Evolutionary conservation across 331 rosid species (phyloP).

Genomic region (Pyrus hybrid): DNA sequence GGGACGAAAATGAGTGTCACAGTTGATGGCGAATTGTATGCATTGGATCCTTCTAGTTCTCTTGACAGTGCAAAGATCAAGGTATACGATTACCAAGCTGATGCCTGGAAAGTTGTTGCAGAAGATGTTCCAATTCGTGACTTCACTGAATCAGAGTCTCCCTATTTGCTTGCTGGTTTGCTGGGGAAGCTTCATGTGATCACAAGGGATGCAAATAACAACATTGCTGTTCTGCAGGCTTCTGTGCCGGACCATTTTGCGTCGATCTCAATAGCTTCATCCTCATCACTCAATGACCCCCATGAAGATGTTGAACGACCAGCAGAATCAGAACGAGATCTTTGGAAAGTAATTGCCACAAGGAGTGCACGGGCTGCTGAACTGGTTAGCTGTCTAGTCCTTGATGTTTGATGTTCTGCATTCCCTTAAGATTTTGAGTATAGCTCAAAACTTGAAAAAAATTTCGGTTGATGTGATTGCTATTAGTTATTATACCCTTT

Average conservation of each 20-base stretch:
- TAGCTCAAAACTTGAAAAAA: background rate
- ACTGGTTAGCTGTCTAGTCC: conserved; percentile 81
- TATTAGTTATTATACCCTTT: background rate
- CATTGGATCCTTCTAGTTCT: conserved; percentile 74
- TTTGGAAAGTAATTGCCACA: conserved; percentile 55
- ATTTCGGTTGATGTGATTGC: background rate
- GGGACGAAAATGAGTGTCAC: conserved; percentile 82
- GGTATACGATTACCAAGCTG: conserved; percentile 78
- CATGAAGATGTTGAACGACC: conserved; percentile 34
- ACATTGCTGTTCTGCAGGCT: conserved; percentile 57
- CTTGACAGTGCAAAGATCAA: conserved; percentile 71
- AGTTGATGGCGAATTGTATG: conserved; percentile 74
- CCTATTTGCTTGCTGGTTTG: conserved; percentile 82
- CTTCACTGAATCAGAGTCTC: conserved; percentile 77
- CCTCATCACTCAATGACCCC: conserved; percentile 19
- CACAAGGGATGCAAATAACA: conserved; percentile 63
- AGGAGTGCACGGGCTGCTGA: conserved; percentile 52
- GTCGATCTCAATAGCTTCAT: conserved; percentile 22
- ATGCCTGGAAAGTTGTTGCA: conserved; percentile 69
- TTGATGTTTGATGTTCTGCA: conserved; percentile 34
- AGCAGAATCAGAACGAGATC: conserved; percentile 43
- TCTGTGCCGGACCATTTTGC: conserved; percentile 28
- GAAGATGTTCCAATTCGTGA: conserved; percentile 76
- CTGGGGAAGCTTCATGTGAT: conserved; percentile 83
- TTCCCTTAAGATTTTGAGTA: background rate